Evolutionary conservation across 2,329 filamentous ascomycete genomes (phyloP).

Genomic region (Fusarium anguioides): DNA sequence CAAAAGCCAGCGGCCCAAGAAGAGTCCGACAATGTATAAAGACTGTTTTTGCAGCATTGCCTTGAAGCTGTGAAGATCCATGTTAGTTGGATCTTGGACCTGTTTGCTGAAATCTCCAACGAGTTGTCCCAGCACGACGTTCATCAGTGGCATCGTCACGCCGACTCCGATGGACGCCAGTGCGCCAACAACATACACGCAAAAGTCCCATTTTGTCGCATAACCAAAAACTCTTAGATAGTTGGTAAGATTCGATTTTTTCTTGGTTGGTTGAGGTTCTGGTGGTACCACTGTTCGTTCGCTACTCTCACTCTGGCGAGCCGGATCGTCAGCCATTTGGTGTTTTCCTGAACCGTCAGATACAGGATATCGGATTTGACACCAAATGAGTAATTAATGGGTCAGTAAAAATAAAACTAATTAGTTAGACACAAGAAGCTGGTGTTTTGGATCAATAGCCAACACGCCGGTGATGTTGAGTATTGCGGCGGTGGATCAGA

Average conservation of each 20-base stretch:
- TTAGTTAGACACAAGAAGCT: constrained; percentile 3
- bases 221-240: constrained; percentile 46
- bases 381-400: not conserved
- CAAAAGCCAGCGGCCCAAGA: constrained; percentile 39
- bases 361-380: not conserved
- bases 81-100: constrained; percentile 39
- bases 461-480: not conserved
- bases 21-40: constrained; percentile 42
- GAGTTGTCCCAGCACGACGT: constrained; percentile 50
- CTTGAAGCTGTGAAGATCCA: constrained; percentile 25
- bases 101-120: constrained; percentile 43
- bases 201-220: constrained; percentile 46
- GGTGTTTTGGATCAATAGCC: not conserved
- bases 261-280: constrained; percentile 1
- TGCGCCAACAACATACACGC: constrained; percentile 42
- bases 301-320: constrained; percentile 4
- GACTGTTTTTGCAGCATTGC: constrained; percentile 35
- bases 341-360: not conserved
- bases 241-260: constrained; percentile 26
- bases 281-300: not conserved
- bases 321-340: constrained; percentile 5
- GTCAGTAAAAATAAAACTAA: not conserved
- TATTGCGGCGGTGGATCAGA: not conserved
- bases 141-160: constrained; percentile 50
- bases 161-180: constrained; percentile 50